Conservation (phyloP, 2,329 filamentous ascomycete species). For the Epichloe gansuensis region DNA sequence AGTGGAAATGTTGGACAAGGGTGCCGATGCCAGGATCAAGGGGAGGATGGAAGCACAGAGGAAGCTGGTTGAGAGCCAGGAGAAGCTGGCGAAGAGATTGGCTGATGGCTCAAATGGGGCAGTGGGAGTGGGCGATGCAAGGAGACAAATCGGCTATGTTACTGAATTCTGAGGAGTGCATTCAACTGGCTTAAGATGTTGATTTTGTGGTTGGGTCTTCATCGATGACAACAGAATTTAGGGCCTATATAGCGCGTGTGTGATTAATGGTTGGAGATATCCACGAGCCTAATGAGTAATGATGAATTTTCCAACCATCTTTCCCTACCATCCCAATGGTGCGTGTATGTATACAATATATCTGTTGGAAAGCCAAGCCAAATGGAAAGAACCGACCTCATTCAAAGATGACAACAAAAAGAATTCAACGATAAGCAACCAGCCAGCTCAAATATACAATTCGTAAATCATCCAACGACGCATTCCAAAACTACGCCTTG, state of each 20-base stretch:
- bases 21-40: constrained; percentile 31
- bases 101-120: constrained; percentile 23
- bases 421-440: constrained; percentile 36
- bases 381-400: background rate
- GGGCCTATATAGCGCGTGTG: too few relatives aligned
- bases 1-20: constrained; percentile 33
- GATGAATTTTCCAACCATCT: too few relatives aligned
- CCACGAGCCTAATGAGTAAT: too few relatives aligned
- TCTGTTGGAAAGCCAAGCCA: background rate
- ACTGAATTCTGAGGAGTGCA: constrained; percentile 38
- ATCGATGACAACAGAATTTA: too few relatives aligned
- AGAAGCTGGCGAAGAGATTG: constrained; percentile 28
- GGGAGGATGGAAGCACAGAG: constrained; percentile 36
- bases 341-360: background rate
- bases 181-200: background rate
- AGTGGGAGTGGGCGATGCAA: constrained; percentile 12
- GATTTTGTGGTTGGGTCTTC: background rate
- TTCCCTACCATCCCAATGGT: background rate
- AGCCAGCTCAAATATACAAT: background rate
- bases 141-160: constrained; percentile 44
- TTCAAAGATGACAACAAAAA: background rate
- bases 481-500: constrained; percentile 6
- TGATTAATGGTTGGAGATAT: too few relatives aligned
- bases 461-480: background rate
- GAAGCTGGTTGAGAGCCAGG: constrained; percentile 36